Conservation (phyloP, 1,284 basidiomycete genomes). For the Peniophora sp. region DNA sequence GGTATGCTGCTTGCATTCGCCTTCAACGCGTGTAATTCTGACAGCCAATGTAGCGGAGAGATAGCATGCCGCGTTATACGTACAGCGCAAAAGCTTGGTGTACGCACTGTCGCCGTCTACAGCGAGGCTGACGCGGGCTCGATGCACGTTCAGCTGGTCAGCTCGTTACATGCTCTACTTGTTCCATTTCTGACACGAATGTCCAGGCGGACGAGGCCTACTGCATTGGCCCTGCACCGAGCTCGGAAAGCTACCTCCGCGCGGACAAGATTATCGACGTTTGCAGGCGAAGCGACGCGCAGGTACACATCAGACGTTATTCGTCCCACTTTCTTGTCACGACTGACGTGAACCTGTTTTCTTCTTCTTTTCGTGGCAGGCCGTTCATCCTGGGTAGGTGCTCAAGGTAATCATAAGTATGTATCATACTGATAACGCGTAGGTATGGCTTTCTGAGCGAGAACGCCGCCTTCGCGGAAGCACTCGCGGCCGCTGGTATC, state of each 20-base stretch:
- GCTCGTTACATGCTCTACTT: constrained; percentile 9
- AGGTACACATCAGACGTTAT: constrained; percentile 39
- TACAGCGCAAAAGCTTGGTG: constrained; percentile 81
- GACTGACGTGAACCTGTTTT: not conserved
- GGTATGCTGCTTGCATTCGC: constrained; percentile 32
- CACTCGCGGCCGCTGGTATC: constrained; percentile 82
- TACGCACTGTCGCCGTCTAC: constrained; percentile 87
- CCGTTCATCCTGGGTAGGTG: constrained; percentile 72
- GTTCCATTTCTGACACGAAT: no score
- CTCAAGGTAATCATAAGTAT: not conserved
- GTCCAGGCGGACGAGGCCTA: constrained; percentile 97
- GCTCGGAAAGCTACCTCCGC: constrained; percentile 81
- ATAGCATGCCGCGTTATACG: constrained; percentile 91
- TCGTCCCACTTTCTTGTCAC: not conserved
- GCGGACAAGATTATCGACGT: constrained; percentile 87
- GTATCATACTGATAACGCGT: not conserved
- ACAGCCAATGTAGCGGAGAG: constrained; percentile 61
- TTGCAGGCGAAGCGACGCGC: constrained; percentile 73
- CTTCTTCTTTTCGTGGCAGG: constrained; percentile 33
- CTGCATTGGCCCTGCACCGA: constrained; percentile 86
- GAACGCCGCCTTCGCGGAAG: constrained; percentile 85
- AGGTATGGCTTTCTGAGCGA: constrained; percentile 92
- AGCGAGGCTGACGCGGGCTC: constrained; percentile 78
- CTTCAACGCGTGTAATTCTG: not conserved
- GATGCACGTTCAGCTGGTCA: constrained; percentile 69